Percentiles rank a stretch among this genome's conserved stretches.
Evolutionary conservation across 257 asterid genomes (phyloP).

Genomic region (Paulownia fortunei): DNA sequence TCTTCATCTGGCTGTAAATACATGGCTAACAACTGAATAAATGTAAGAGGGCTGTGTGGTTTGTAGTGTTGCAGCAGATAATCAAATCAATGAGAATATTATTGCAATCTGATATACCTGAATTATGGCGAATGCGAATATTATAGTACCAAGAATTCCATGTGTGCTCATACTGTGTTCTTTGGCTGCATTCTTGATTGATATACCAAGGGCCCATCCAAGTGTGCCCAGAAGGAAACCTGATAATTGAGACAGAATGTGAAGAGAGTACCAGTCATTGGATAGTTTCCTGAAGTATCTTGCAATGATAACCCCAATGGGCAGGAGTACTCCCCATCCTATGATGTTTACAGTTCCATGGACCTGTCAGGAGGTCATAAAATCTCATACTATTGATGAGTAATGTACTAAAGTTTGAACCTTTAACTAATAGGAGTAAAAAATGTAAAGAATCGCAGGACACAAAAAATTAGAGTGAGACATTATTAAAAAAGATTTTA

Average conservation of each 20-base stretch:
- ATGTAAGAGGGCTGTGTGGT: slow-evolving; percentile 7
- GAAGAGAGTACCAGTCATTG: slow-evolving; percentile 47
- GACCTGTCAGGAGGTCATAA: slow-evolving; percentile 28
- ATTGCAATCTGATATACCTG: slow-evolving; percentile 33
- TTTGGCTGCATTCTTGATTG: slow-evolving; percentile 33
- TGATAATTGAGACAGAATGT: slow-evolving; percentile 38
- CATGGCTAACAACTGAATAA: slow-evolving; percentile 43
- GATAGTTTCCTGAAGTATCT: slow-evolving; percentile 41
- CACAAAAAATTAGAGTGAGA: neutral
- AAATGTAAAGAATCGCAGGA: neutral
- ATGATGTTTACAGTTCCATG: slow-evolving; percentile 50
- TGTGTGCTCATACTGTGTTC: slow-evolving; percentile 39
- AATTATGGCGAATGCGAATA: slow-evolving; percentile 38
- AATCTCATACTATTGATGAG: neutral
- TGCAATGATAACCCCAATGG: slow-evolving; percentile 45
- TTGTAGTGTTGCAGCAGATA: no score
- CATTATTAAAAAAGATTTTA: slow-evolving; percentile 19
- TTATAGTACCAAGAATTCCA: slow-evolving; percentile 53
- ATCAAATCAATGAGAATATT: neutral
- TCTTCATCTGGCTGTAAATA: slow-evolving; percentile 43
- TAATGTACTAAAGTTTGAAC: neutral
- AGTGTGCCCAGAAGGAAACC: slow-evolving; percentile 52
- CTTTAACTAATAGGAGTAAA: no score
- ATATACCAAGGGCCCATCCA: slow-evolving; percentile 59
- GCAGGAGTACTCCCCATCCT: slow-evolving; percentile 60